Evolutionary conservation across 371 early-diverging fungal species (phyloP).

Genomic region (Mortierella sp.): DNA sequence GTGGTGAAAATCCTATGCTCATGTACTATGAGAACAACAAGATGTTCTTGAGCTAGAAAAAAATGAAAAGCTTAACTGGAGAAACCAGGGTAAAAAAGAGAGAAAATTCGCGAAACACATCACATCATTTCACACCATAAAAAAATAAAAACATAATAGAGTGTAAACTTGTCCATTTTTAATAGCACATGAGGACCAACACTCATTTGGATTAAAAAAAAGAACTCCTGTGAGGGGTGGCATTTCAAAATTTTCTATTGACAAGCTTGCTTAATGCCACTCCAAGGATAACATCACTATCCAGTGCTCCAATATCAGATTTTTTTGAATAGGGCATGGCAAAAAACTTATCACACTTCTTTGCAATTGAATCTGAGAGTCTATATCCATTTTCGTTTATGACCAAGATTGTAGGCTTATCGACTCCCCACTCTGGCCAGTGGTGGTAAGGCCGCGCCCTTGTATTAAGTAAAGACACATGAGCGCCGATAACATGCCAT

Average conservation of each 20-base stretch:
- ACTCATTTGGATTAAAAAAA: too few relatives aligned
- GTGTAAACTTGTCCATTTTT: too few relatives aligned
- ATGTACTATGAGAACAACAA: conserved; percentile 95
- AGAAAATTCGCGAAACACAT: too few relatives aligned
- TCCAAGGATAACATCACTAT: background rate
- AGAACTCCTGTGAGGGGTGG: too few relatives aligned
- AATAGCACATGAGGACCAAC: too few relatives aligned
- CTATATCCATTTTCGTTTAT: background rate
- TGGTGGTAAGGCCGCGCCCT: background rate
- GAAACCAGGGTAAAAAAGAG: background rate
- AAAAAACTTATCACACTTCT: background rate
- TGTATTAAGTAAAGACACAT: conserved; percentile 16
- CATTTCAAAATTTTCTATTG: background rate
- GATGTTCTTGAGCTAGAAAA: conserved; percentile 64
- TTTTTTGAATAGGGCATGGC: background rate
- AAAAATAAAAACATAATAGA: too few relatives aligned
- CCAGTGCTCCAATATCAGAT: background rate
- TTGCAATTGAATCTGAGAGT: background rate
- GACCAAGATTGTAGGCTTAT: conserved; percentile 59
- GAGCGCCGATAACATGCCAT: conserved; percentile 66
- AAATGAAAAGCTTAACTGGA: conserved; percentile 20
- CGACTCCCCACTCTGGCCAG: conserved; percentile 13
- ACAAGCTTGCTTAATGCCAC: background rate
- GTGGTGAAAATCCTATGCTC: conserved; percentile 95
- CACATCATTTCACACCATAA: too few relatives aligned